Percentiles rank a stretch among this genome's conserved stretches.
Evolutionary conservation across 495 filamentous ascomycete species (phyloP).

Genomic region (Talaromyces wortmannii): DNA sequence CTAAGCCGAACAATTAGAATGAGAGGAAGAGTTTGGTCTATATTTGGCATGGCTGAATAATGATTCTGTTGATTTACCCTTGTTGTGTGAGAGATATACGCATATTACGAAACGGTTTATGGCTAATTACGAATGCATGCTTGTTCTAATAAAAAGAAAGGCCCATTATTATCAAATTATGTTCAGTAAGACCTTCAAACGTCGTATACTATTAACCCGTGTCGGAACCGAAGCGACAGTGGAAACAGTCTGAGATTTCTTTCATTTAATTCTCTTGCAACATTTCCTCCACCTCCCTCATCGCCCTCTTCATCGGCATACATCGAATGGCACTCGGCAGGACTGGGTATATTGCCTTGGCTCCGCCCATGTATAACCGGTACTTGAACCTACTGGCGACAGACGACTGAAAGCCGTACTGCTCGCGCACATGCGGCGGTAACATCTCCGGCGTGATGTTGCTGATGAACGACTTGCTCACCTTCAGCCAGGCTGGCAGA

Average conservation of each 20-base stretch:
- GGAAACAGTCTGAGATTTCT: neutral
- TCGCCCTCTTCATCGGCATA: slow-evolving; percentile 2
- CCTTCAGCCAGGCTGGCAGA: slow-evolving; percentile 26
- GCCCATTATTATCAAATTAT: slow-evolving; percentile 20
- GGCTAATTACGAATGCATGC: neutral
- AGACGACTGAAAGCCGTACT: slow-evolving; percentile 31
- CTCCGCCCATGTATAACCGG: slow-evolving; percentile 28
- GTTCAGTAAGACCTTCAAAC: slow-evolving; percentile 9
- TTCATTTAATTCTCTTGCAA: neutral
- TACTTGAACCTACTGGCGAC: slow-evolving; percentile 23
- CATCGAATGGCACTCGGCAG: slow-evolving; percentile 23
- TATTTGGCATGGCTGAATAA: neutral
- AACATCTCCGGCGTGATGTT: slow-evolving; percentile 34
- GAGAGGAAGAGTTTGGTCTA: neutral
- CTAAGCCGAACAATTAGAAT: neutral
- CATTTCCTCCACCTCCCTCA: slow-evolving; percentile 5
- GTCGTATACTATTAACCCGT: too few relatives aligned
- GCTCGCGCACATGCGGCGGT: slow-evolving; percentile 27
- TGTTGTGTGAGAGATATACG: neutral
- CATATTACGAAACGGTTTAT: neutral
- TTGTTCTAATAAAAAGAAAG: neutral
- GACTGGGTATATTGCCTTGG: slow-evolving; percentile 29
- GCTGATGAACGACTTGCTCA: slow-evolving; percentile 27
- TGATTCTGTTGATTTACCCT: neutral
- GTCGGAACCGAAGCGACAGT: neutral